Conservation (phyloP, 2,329 filamentous ascomycete species). For the Coniochaeta sp. region DNA sequence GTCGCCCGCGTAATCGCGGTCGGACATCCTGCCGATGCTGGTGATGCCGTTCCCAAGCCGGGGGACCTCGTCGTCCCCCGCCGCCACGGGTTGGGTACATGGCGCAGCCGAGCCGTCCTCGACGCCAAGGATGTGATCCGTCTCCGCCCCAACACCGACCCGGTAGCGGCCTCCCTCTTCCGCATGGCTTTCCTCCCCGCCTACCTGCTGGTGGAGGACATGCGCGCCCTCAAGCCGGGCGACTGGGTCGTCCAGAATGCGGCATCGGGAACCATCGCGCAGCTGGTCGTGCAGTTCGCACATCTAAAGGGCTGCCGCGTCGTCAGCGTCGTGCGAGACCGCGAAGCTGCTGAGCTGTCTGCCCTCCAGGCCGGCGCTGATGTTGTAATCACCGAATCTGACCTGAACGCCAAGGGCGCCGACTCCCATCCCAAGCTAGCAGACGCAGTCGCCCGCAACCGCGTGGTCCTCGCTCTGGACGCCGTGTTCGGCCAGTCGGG, state of each 20-base stretch:
- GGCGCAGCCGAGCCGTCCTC: conserved; percentile 14
- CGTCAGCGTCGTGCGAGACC: conserved; percentile 13
- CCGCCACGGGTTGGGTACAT: conserved; percentile 12
- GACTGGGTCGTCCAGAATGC: conserved; percentile 18
- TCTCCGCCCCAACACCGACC: conserved; percentile 5
- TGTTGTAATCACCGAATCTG: conserved; percentile 11
- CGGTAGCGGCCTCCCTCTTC: conserved; percentile 11
- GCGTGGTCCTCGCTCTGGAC: conserved; percentile 12
- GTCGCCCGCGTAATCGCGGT: conserved; percentile 9
- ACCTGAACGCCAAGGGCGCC: conserved; percentile 4
- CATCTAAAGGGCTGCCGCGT: conserved; percentile 6
- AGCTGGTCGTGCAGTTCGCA: conserved; percentile 16
- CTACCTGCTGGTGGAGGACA: conserved; percentile 16
- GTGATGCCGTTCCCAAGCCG: conserved; percentile 1
- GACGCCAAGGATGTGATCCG: conserved; percentile 8
- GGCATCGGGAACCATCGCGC: conserved; percentile 11
- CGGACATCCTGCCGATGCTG: not conserved
- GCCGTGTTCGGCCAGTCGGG: conserved; percentile 12
- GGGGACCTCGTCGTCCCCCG: conserved; percentile 10
- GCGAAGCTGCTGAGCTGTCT: conserved; percentile 4
- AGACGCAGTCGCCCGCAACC: not conserved
- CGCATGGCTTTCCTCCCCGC: conserved; percentile 13
- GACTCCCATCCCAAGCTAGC: not conserved
- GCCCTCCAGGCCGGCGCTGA: conserved; percentile 2
- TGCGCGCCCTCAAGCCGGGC: conserved; percentile 12